Evolutionary conservation across 140 eudicot genomes (phyloP), one percentile per base, ranked within the genome.

Genomic region (Erigeron philadelphicus): DNA sequence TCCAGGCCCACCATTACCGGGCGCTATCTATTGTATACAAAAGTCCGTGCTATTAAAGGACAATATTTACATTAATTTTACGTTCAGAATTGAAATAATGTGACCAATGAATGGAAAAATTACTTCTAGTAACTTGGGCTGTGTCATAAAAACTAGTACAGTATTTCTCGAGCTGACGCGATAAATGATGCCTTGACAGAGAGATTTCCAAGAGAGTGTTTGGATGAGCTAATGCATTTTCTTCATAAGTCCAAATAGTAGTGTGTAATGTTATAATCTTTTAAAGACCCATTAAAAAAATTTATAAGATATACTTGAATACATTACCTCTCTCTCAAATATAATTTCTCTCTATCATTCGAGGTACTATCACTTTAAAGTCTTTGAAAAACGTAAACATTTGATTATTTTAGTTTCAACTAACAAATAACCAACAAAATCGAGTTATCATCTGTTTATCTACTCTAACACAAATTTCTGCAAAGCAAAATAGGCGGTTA

Each of bases 111-210:
- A 21, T 21, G 25, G 25, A 21, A 21, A 0, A 21, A 21, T 21
- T 21, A 21, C 25, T 21, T 21, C 25, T 21, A 21, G 25, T 21
- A 21, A 1, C 25, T 21, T 21, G 25, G 25, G 25, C 25, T 21
- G 25, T 21, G 25, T 1, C 25, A 21, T 21, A 21, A 21, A 21
- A 21, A 21, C 25, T 21, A 21, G 25, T 1, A 21, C 1, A 21
- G 25, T 1, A 21, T 21, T 21, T 21, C 25, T 21, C 1, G 25
- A 21, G 25, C 25, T 21, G 25, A 21, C 25, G 0, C 25, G 25
- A 21, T 21, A 0, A 64, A 69, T 79, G 81, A 80, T 61, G 49
- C 6, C 18, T 35, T 57, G 78, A 9, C 75, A 72, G 3, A 54
- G 3, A 40, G 64, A 66, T 6, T 17, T 45, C 8, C 90, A 81